Base-by-base conservation (phyloP, 768 basidiomycete genomes). In the Serendipita sp. region DNA sequence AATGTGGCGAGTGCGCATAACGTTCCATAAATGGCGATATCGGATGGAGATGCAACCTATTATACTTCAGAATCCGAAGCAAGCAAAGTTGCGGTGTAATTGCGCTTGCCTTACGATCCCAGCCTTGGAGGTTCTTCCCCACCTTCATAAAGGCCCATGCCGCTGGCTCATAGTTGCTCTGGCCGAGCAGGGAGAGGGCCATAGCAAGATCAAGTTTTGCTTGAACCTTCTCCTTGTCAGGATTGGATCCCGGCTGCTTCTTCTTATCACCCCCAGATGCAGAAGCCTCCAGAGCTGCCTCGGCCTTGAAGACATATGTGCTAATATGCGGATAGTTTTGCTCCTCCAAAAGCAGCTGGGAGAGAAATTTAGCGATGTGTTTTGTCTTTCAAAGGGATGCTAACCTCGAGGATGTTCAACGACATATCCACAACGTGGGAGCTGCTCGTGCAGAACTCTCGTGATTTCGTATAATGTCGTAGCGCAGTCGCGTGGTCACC, bases 281-380 rank as follows among this genome's bases (percentile, higher is more conserved):
- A 60, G 65, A 72, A 2, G 82, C 81, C 42, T 95, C 92, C 26
- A 96, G 77, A 0, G 90, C 88, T 0, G 90, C 85, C 64, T 96
- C 93, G n/a, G 92, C 91, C 73, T 96, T 96, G 81, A 86, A 90
- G 30, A 96, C 83, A 70, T 96, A 94, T n/a, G 88, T 92, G 5
- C 86, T 79, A 38, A 96, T 80, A 68, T 92, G 89, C 2, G 86
- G 75, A 72, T 92, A 93, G 72, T 89, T 90, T 64, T 82, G 77
- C 72, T 90, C 87, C 74, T 93, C 90, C 64, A 94, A 79, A 42
- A 92, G 80, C 41, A 93, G 80, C 90, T 91, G 68, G 24, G 28
- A n/a, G 68, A 3, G 62, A 42, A 14, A 64, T 64, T 16, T 30
- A 65, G 44, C 62, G 63, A 64, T 68, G 51, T 0, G n/a, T 1